Conservation (phyloP, 495 filamentous ascomycete species). For the Zalerion maritima region DNA sequence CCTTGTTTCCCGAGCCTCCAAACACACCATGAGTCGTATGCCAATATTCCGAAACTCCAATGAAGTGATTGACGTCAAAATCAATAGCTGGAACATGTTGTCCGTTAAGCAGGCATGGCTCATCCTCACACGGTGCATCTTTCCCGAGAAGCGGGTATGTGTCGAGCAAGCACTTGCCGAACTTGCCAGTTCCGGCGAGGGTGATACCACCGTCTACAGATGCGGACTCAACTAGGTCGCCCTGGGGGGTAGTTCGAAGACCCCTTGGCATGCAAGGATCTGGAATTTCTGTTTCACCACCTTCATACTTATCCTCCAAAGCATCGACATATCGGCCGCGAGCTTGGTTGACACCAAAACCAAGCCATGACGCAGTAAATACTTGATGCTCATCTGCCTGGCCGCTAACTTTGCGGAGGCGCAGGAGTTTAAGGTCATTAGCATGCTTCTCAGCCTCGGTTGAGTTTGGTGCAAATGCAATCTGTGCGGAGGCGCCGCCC, state of each 20-base stretch:
- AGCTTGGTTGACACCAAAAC: slow-evolving; percentile 88
- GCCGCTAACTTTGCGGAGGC: slow-evolving; percentile 71
- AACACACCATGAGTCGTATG: slow-evolving; percentile 96
- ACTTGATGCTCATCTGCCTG: slow-evolving; percentile 63
- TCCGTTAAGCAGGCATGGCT: slow-evolving; percentile 77
- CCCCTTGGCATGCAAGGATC: slow-evolving; percentile 86
- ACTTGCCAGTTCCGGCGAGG: slow-evolving; percentile 69
- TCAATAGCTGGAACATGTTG: slow-evolving; percentile 91
- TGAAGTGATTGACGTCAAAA: slow-evolving; percentile 95
- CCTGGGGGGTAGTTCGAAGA: slow-evolving; percentile 51
- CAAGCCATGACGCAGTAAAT: slow-evolving; percentile 93
- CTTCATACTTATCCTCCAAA: slow-evolving; percentile 44
- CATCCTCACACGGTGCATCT: slow-evolving; percentile 66
- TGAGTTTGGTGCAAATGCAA: slow-evolving; percentile 88
- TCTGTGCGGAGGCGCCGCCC: slow-evolving; percentile 94
- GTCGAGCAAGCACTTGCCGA: slow-evolving; percentile 67
- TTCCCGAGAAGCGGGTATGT: slow-evolving; percentile 85
- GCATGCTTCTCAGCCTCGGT: slow-evolving; percentile 86
- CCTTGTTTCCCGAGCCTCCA: slow-evolving; percentile 63
- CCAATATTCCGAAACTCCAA: slow-evolving; percentile 98
- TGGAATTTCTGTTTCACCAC: slow-evolving; percentile 49
- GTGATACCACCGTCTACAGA: slow-evolving; percentile 16
- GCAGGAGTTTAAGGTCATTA: slow-evolving; percentile 73
- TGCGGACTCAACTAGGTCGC: slow-evolving; percentile 25
- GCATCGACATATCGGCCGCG: slow-evolving; percentile 63